These are phyloP conservation scores for Chytridiales sp. DNA, from an alignment of 371 early-diverging fungal species.

Conservation along the genomic window DNA sequence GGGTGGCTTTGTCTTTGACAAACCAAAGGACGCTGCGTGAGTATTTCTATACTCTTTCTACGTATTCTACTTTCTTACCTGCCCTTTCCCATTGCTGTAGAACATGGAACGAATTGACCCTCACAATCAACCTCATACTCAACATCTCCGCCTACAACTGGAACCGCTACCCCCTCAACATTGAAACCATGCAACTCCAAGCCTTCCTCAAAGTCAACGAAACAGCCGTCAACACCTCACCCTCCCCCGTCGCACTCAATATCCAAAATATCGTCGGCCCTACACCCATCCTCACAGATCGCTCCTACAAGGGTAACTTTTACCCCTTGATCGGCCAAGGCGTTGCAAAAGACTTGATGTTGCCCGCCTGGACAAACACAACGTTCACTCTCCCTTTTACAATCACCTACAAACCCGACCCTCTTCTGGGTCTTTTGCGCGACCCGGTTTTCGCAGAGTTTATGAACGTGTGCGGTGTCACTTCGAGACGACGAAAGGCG, in stretches of 20 bases:
- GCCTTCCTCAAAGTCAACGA: constrained; percentile 8
- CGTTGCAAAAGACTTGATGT: not conserved
- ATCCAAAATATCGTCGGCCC: not conserved
- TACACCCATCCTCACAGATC: not conserved
- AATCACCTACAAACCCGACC: constrained; percentile 7
- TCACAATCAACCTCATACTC: constrained; percentile 6
- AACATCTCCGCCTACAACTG: constrained; percentile 10
- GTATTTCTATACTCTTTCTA: too few species aligned
- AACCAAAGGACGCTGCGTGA: too few species aligned
- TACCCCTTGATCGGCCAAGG: not conserved
- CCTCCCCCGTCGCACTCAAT: not conserved
- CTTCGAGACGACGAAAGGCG: not conserved
- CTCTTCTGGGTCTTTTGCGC: constrained; percentile 1
- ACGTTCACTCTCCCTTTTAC: constrained; percentile 3
- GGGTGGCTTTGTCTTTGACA: not conserved
- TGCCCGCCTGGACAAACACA: constrained; percentile 4
- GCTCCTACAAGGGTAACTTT: not conserved
- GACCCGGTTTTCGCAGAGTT: constrained; percentile 18
- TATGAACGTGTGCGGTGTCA: constrained; percentile 10
- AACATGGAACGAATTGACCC: constrained; percentile 2
- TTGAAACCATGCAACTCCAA: not conserved
- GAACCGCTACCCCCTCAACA: constrained; percentile 13
- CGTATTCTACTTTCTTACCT: too few species aligned
- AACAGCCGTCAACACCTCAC: not conserved
- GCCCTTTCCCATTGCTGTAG: too few species aligned